These are phyloP conservation scores for Chondrostereum purpureum DNA, from an alignment of 1,284 basidiomycete species.

Conservation along the genomic window DNA sequence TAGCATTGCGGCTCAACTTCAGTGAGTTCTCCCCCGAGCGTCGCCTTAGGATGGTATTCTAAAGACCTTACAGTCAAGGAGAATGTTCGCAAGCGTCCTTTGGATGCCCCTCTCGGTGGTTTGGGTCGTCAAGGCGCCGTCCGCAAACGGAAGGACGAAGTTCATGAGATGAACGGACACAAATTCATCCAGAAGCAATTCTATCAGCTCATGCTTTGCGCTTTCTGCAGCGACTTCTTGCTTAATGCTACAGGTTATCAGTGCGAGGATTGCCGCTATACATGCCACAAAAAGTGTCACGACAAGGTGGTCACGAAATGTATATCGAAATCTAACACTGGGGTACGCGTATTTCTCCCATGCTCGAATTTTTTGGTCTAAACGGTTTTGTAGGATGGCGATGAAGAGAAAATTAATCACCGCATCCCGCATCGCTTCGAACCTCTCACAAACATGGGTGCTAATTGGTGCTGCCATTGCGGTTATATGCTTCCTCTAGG, in stretches of 20 bases:
- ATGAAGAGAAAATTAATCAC: conserved; percentile 99
- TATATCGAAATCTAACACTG: conserved; percentile 94
- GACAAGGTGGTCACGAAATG: conserved; percentile 99
- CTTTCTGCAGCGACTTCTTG: conserved; percentile 96
- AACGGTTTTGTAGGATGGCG: conserved; percentile 63
- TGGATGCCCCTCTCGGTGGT: conserved; percentile 79
- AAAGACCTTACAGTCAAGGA: conserved; percentile 72
- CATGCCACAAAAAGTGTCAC: conserved; percentile 98
- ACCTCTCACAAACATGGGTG: conserved; percentile 93
- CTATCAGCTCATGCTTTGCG: conserved; percentile 98
- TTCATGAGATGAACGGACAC: conserved; percentile 99
- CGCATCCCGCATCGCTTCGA: conserved; percentile 99
- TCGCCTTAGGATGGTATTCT: conserved; percentile 10
- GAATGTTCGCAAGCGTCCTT: conserved; percentile 89
- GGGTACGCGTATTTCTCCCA: conserved; percentile 48
- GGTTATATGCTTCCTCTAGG: conserved; percentile 97
- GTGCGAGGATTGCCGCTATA: conserved; percentile 98
- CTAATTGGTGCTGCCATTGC: conserved; percentile 99
- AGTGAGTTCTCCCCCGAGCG: conserved; percentile 44
- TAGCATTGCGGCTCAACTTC: conserved; percentile 84
- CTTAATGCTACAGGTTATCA: conserved; percentile 97
- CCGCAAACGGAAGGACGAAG: conserved; percentile 95
- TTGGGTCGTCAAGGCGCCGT: conserved; percentile 97
- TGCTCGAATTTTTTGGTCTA: conserved; percentile 1
- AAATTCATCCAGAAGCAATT: conserved; percentile 97